Conservation (phyloP, 1,284 basidiomycete genomes). For the Austroboletus niveus region DNA sequence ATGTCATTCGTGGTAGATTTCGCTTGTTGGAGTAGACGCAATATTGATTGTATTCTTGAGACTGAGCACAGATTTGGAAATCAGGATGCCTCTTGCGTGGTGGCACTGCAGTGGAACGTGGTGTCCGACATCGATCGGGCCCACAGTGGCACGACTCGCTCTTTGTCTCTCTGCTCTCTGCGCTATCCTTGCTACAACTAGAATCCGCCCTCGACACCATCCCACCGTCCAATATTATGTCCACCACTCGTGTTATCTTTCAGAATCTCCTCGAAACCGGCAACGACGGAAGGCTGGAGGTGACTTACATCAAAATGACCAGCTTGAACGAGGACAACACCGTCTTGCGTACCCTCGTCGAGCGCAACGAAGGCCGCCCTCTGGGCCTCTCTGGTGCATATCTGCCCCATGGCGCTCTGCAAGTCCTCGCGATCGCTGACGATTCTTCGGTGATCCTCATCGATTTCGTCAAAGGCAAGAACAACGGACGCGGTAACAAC, state of each 20-base stretch:
- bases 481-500: constrained; percentile 34
- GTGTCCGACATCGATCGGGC: not conserved
- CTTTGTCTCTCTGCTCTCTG: not conserved
- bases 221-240: not conserved
- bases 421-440: constrained; percentile 31
- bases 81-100: not conserved
- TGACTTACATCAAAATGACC: constrained; percentile 18
- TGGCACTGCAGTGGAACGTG: not conserved
- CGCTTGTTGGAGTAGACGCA: not conserved
- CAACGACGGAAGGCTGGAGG: constrained; percentile 21
- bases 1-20: not conserved
- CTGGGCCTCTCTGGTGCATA: constrained; percentile 30
- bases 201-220: not conserved
- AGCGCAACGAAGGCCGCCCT: constrained; percentile 33
- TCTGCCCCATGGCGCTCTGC: constrained; percentile 17
- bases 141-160: not conserved
- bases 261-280: constrained; percentile 30
- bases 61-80: not conserved
- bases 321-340: constrained; percentile 23
- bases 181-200: not conserved
- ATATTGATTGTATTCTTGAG: not conserved
- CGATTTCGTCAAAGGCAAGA: constrained; percentile 29
- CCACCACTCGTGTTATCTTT: constrained; percentile 19
- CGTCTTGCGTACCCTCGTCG: constrained; percentile 23
- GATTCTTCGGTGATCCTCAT: constrained; percentile 26